Evolutionary conservation across 306 rosid species (phyloP).

Genomic region (Geum urbanum): DNA sequence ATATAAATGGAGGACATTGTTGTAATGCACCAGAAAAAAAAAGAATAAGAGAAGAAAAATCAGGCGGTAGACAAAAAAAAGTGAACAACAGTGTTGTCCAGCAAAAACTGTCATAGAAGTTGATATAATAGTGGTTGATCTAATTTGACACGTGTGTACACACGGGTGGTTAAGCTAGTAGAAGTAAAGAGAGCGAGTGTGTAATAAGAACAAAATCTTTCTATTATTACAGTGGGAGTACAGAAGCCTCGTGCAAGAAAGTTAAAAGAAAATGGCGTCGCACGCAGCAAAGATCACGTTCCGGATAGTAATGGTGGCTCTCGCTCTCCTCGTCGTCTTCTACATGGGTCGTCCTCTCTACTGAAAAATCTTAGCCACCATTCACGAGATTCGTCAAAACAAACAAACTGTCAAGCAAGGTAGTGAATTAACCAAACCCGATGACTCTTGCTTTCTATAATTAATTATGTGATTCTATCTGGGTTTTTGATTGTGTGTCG

Average conservation of each 20-base stretch:
- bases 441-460: not conserved
- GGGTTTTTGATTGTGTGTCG: not conserved
- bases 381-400: conserved; percentile 74
- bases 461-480: not conserved
- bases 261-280: conserved; percentile 58
- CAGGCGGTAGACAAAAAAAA: no score
- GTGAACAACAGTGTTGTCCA: no score
- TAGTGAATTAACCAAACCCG: not conserved
- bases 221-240: no score
- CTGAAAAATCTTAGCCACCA: conserved; percentile 82
- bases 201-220: no score
- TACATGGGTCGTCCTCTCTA: conserved; percentile 78
- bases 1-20: no score
- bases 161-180: no score
- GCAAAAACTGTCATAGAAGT: no score
- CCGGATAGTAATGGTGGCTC: conserved; percentile 36
- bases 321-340: conserved; percentile 48
- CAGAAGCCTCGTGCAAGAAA: accelerated
- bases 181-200: no score
- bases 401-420: conserved; percentile 77
- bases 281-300: conserved; percentile 42
- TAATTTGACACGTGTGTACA: no score
- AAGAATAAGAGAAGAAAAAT: no score
- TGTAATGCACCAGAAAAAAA: no score
- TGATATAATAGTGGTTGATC: no score